Evolutionary conservation across 2,329 filamentous ascomycete species (phyloP).

Genomic region (Ophiostoma ulmi): DNA sequence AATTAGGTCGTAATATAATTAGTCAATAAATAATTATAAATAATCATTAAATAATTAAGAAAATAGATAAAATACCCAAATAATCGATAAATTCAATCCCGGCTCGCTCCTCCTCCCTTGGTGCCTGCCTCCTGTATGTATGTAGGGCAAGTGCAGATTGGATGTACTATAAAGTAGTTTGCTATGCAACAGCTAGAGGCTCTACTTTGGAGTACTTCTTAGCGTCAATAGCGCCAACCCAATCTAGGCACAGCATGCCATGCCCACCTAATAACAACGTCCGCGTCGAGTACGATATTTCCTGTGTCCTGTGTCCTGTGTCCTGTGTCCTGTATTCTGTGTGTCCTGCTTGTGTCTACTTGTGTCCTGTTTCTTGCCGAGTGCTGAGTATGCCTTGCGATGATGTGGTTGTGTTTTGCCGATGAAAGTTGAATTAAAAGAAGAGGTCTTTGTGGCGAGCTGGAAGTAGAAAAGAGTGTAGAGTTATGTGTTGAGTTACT

Average conservation of each 20-base stretch:
- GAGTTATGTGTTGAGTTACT: no score
- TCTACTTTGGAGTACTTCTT: not conserved
- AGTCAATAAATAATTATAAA: not conserved
- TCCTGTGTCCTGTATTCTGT: not conserved
- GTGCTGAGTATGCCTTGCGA: not conserved
- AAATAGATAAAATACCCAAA: not conserved
- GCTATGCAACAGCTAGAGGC: rapidly evolving
- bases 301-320: not conserved
- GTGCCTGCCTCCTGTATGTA: not conserved
- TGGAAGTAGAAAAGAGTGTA: no score
- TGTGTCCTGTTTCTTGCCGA: not conserved
- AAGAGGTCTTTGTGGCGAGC: no score
- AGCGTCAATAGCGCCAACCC: not conserved
- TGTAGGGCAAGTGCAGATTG: not conserved
- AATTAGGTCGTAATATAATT: no score
- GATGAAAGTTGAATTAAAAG: no score
- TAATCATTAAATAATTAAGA: not conserved
- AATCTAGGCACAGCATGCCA: conserved; percentile 14
- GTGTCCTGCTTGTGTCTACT: no score
- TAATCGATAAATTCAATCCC: conserved; percentile 3
- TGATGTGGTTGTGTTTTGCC: not conserved
- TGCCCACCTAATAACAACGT: conserved; percentile 8
- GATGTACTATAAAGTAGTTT: conserved; percentile 16
- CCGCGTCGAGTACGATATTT: not conserved
- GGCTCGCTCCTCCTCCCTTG: not conserved